phyloP scores from a whole-genome alignment of 495 filamentous ascomycete genomes.

The Hypomontagnella submonticulosa region DNA sequence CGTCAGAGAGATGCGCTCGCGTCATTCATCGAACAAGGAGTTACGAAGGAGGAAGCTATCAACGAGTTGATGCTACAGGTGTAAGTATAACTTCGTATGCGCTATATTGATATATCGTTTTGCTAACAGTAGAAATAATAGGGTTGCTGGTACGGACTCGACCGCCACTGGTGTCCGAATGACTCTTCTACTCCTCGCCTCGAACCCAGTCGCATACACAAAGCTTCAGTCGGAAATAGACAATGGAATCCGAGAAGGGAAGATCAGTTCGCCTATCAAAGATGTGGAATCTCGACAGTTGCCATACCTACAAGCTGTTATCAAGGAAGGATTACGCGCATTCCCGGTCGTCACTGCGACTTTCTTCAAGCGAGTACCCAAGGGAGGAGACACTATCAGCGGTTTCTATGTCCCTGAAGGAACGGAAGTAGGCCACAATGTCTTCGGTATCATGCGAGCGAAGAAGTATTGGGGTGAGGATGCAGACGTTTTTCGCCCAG shows the following conservation, averaged over 20 bases:
- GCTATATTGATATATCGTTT: not conserved
- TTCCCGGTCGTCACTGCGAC: constrained; percentile 50
- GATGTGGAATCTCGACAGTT: constrained; percentile 54
- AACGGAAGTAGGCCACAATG: constrained; percentile 44
- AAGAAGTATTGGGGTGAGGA: constrained; percentile 51
- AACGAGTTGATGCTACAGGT: constrained; percentile 57
- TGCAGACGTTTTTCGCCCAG: constrained; percentile 51
- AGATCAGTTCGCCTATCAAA: constrained; percentile 47
- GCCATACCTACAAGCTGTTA: constrained; percentile 60
- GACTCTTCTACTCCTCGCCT: constrained; percentile 63
- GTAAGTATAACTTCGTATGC: constrained; percentile 33
- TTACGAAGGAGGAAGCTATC: constrained; percentile 51
- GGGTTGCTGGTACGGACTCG: constrained; percentile 69
- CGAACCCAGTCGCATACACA: constrained; percentile 58
- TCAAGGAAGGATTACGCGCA: constrained; percentile 58
- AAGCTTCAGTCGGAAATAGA: constrained; percentile 69
- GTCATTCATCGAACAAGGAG: constrained; percentile 57
- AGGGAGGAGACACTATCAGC: constrained; percentile 41
- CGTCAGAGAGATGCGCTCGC: constrained; percentile 53
- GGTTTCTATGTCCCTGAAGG: constrained; percentile 46
- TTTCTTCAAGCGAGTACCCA: constrained; percentile 44
- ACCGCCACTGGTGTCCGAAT: constrained; percentile 68
- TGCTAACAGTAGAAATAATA: constrained; percentile 23
- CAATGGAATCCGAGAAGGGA: constrained; percentile 40
- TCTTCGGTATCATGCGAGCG: constrained; percentile 35